phyloP scores from a whole-genome alignment of 2,329 filamentous ascomycete genomes.

The Hortaea werneckii region DNA sequence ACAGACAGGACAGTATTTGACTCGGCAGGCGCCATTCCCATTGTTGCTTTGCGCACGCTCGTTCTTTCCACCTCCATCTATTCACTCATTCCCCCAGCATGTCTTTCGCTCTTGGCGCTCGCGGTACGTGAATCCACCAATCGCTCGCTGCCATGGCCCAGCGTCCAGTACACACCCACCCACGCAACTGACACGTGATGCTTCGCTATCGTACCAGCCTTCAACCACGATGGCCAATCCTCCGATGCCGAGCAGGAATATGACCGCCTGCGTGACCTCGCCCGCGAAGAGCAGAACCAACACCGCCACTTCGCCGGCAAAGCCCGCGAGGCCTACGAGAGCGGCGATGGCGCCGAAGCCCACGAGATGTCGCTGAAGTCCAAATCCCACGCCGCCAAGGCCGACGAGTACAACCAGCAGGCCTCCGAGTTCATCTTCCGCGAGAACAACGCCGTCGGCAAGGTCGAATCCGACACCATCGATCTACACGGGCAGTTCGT shows the following conservation, averaged over 20 bases:
- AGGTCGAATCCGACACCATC: conserved; percentile 71
- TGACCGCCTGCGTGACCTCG: conserved; percentile 76
- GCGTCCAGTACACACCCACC: background rate
- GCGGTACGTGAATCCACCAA: background rate
- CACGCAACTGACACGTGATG: background rate
- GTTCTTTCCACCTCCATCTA: background rate
- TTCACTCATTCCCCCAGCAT: background rate
- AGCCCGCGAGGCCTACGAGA: conserved; percentile 69
- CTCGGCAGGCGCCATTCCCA: background rate
- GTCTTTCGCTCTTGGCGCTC: conserved; percentile 3
- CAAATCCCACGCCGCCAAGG: conserved; percentile 71
- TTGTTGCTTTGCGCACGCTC: background rate
- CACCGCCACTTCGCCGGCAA: conserved; percentile 57
- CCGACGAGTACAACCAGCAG: conserved; percentile 83
- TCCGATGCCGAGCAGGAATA: conserved; percentile 73
- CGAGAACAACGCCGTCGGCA: conserved; percentile 74
- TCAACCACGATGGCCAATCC: conserved; percentile 57
- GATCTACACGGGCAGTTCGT: conserved; percentile 93
- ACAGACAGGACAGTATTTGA: background rate
- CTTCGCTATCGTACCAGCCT: conserved; percentile 43
- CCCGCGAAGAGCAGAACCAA: conserved; percentile 69
- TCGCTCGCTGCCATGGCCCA: background rate
- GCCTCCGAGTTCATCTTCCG: conserved; percentile 92
- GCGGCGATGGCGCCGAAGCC: conserved; percentile 72
- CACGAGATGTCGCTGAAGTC: conserved; percentile 77